Evolutionary conservation across 768 basidiomycete species (phyloP).

Genomic region (Boletus eberwhitei): DNA sequence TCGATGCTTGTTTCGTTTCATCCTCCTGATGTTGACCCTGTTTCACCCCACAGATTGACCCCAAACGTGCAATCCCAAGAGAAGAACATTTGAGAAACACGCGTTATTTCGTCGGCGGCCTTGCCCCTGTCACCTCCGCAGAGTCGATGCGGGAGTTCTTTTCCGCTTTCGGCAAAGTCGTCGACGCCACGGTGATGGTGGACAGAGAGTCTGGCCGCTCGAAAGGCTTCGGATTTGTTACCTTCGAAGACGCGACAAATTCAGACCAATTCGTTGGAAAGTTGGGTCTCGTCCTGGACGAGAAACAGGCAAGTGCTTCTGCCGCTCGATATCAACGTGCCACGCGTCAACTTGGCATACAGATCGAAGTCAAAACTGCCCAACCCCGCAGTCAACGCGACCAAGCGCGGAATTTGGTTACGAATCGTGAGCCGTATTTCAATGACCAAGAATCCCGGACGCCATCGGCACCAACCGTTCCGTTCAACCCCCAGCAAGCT

Average conservation of each 20-base stretch:
- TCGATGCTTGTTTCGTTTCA: constrained; percentile 17
- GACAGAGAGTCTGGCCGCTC: constrained; percentile 72
- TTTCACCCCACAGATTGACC: constrained; percentile 61
- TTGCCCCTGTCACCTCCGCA: constrained; percentile 63
- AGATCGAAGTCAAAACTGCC: constrained; percentile 85
- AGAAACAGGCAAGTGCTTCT: constrained; percentile 59
- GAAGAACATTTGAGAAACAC: constrained; percentile 74
- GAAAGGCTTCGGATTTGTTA: constrained; percentile 86
- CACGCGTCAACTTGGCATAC: neutral
- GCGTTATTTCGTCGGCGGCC: constrained; percentile 79
- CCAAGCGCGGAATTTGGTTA: constrained; percentile 39
- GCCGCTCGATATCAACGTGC: neutral
- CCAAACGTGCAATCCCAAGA: constrained; percentile 82
- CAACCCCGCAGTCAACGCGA: constrained; percentile 68
- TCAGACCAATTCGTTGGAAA: constrained; percentile 67
- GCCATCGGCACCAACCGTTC: constrained; percentile 31
- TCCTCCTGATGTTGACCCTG: neutral
- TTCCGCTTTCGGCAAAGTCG: constrained; percentile 68
- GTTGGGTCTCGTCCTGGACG: constrained; percentile 67
- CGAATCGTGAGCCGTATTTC: constrained; percentile 29
- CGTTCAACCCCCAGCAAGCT: constrained; percentile 34
- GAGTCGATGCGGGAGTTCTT: constrained; percentile 74
- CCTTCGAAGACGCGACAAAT: constrained; percentile 63
- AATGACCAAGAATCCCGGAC: constrained; percentile 36
- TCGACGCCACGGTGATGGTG: constrained; percentile 84